Base-by-base conservation (phyloP, 495 filamentous ascomycete genomes). In the Penicillium alfredii region DNA sequence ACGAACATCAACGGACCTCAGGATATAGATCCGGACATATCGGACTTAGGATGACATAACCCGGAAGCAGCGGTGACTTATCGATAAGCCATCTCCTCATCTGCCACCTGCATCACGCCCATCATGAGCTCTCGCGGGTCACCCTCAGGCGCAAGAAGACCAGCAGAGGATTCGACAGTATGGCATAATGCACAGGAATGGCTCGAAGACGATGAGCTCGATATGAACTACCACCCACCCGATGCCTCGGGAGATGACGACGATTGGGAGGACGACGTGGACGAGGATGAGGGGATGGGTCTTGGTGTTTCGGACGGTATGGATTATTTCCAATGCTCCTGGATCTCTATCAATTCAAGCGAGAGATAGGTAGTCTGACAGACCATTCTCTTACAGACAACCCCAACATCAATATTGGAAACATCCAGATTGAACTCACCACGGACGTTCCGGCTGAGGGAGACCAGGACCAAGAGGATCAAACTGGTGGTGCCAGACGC, bases 211-310 rank as follows among this genome's bases (percentile, higher is more conserved):
- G 64, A 65, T 17, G 44, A 45, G 26, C 17, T 31, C 6, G 53
- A 54, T 15, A 27, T 34, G 12, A 50, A 57, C 14, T 57, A 46
- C 30, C 35, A 48, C 19, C 42, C 53, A 8, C 8, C 11, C 21
- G 44, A 44, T 8, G 19, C 32, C 6, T 35, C 31, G 19, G 38
- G 38, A 0, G 26, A 41, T 6, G 45, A 47, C 10, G 45, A 49
- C 29, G 45, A 34, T 17, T 46, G 35, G 38, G 49, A 48, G 29
- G 42, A 51, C 30, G 45, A 52, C 36, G 50, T 28, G 15, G 47
- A 65, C 8, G 68, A 71, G 21, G 68, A 77, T 47, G 61, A 71
- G 42, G 72, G 74, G 49, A 71, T 64, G 67, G 73, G 62, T 44
- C 66, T 45, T 16, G 38, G 30, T 4, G 22, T 41, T 22, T 33